Base-by-base conservation (phyloP, 495 filamentous ascomycete species). In the Penicillium paxilli region DNA sequence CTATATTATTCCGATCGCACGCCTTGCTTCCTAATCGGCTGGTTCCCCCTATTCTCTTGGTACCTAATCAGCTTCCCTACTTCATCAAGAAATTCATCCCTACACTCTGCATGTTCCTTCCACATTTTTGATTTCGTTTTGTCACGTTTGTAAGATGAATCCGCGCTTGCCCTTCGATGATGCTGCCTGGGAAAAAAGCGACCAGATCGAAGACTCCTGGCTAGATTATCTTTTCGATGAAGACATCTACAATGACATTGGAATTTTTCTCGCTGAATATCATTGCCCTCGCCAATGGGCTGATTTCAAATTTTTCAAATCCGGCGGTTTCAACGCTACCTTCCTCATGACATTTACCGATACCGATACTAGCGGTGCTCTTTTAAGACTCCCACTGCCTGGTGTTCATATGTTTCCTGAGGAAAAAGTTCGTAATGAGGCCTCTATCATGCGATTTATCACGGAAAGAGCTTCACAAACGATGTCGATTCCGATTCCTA, bases 361-460 rank as follows among this genome's bases (percentile, higher is more conserved):
- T 7, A 7, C 12, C 48, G 42, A 42, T 28, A 42, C 24, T 33
- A 28, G 32, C 46, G 33, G 49, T 41, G 57, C 60, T 23, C 22
- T 68, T 8, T 58, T 65, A 16, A 59, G 67, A 14, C 62, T 69
- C 33, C 54, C 66, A 1, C 21, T 49, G 12, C 62, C 70, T 40
- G 55, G 60, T 2, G 51, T 38, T 9, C 40, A 30, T 21, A 59
- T 66, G 49, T 73, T 69, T 53, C 68, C 64, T 0, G 66, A 70
- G 49, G 69, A 69, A 23, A 72, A 74, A 49, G 48, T 74, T 14
- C 49, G 40, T 4, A 70, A 72, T 59, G 76, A 80, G 42, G 70
- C 63, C 5, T 65, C 73, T 38, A 66, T 69, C 1, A 67, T 77
- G 33, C 16, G 51, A 17, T 79, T 70, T 44, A 52, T 78, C 22